These are phyloP conservation scores for Magnolia sinica DNA, from an alignment of 164 flowering plant genomes.

Conservation along the genomic window DNA sequence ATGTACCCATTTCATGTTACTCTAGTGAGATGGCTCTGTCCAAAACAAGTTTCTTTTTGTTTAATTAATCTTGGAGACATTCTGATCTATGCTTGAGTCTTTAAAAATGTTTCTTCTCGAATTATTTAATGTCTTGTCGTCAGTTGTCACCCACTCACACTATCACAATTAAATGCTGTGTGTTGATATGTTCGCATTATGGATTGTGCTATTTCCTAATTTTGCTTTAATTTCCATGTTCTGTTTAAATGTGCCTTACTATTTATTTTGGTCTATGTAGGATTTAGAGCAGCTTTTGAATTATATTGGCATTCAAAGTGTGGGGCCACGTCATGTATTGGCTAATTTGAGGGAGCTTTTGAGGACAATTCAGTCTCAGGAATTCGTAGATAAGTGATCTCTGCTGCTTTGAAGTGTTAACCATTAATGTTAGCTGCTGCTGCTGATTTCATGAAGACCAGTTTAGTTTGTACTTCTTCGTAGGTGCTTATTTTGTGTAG, in stretches of 20 bases:
- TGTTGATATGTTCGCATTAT: too few species aligned
- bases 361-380: constrained; percentile 54
- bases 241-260: background rate
- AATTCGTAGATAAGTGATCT: constrained; percentile 24
- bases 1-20: too few species aligned
- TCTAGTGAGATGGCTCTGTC: too few species aligned
- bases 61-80: too few species aligned
- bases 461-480: background rate
- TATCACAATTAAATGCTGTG: too few species aligned
- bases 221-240: background rate
- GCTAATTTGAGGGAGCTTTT: constrained; percentile 84
- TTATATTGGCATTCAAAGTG: constrained; percentile 63
- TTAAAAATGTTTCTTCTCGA: too few species aligned
- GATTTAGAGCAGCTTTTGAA: constrained; percentile 89
- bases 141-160: too few species aligned
- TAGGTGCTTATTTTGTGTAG: constrained; percentile 7
- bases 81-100: too few species aligned
- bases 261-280: constrained; percentile 26
- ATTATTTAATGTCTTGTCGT: too few species aligned
- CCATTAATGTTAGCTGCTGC: background rate
- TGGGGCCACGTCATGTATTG: constrained; percentile 88
- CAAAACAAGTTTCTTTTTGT: too few species aligned
- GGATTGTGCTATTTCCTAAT: background rate
- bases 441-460: background rate
- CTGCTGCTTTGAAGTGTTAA: background rate